Evolutionary conservation across 225 moss, liverwort and hornwort genomes (phyloP), one percentile per base, ranked within the genome.

Genomic region (Lunularia cruciata): DNA sequence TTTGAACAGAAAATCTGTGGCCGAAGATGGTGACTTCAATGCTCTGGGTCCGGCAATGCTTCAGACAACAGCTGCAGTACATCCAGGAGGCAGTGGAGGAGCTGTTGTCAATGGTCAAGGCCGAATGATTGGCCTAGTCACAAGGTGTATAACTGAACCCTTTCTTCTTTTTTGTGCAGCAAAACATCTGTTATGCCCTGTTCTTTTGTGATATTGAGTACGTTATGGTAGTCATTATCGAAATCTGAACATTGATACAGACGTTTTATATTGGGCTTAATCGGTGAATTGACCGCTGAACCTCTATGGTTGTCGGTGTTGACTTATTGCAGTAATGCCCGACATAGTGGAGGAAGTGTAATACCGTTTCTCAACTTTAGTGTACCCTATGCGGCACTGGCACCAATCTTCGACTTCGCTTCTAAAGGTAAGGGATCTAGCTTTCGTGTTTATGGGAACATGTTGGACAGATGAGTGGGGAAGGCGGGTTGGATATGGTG

Each of bases 21-120:
- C 36, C 11, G 42, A 38, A 51, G 57, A 53, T 56, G 62, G 35
- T 43, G 64, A 49, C n/a, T 38, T 65, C 31, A 58, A 3, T 56
- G n/a, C 57, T 19, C 51, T 51, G 43, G 67, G 81, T 76, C 87
- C 90, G 55, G 96, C 96, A 20, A 98, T 98, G 96, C 72, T 98
- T 35, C 92, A 98, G 78, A 98, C 96, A 47, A 98, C 96, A 65
- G 96, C 96, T 47, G 90, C 92, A 58, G 96, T 98, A 39, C 92
- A 98, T 78, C 92, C 96, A 58, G 96, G 96, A 36, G 92, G 96
- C 57, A 98, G 96, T 78, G 96, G 96, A 40, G 96, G 96, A 75
- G 92, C 92, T 69, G 96, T 98, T 54, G 92, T 98, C 20, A 98
- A 93, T 73, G 87, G 90, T 63, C 79, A 86, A 75, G 96, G 96